phyloP scores from a whole-genome alignment of 805 yeast genomes.

The Candida nonsorbophila region DNA sequence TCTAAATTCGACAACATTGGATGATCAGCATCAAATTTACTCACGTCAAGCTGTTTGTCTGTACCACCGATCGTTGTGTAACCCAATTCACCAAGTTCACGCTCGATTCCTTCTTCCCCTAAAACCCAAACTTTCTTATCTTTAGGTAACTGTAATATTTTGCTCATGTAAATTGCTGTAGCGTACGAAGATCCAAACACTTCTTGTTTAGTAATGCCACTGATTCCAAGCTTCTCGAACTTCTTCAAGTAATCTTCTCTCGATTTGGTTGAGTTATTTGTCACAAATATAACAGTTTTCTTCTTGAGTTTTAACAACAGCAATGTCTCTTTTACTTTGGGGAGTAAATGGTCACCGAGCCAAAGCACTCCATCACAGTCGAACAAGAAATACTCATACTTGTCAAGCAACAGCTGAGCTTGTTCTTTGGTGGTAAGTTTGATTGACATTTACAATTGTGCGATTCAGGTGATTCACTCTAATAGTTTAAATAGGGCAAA shows the following conservation, averaged over 20 bases:
- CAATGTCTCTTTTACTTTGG: conserved; percentile 73
- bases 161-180: conserved; percentile 76
- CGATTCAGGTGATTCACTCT: too few relatives aligned
- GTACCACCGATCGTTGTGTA: conserved; percentile 78
- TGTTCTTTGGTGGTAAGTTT: conserved; percentile 23
- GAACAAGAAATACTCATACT: conserved; percentile 81
- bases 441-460: too few relatives aligned
- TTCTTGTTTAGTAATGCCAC: conserved; percentile 51
- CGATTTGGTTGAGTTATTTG: conserved; percentile 93
- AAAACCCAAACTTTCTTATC: conserved; percentile 81
- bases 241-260: conserved; percentile 71
- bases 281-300: conserved; percentile 81
- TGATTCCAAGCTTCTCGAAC: conserved; percentile 56
- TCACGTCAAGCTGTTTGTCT: conserved; percentile 53
- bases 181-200: conserved; percentile 92
- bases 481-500: too few relatives aligned
- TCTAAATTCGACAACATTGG: conserved; percentile 57
- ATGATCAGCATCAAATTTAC: conserved; percentile 51
- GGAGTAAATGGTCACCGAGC: conserved; percentile 81
- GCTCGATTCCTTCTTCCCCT: conserved; percentile 83
- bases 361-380: conserved; percentile 98
- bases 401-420: conserved; percentile 50
- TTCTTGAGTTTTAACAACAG: conserved; percentile 46
- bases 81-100: conserved; percentile 72
- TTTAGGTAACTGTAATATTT: conserved; percentile 68